phyloP scores from a whole-genome alignment of 441 rosid genomes.

The Caryocar brasiliense region DNA sequence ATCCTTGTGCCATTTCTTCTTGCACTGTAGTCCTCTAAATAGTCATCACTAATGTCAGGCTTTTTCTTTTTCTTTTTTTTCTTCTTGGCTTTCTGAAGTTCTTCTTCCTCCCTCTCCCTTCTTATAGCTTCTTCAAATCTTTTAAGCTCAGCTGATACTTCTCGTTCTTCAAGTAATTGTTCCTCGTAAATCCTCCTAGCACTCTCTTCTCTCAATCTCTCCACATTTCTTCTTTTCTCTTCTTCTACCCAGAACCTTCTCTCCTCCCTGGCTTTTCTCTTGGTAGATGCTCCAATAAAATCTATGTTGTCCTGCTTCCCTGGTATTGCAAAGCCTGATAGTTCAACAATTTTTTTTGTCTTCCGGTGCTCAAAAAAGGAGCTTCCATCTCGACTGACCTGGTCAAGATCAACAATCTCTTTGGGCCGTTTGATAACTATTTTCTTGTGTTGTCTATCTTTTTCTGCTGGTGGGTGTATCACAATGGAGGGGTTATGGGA shows the following conservation, averaged over 20 bases:
- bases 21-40: conserved; percentile 48
- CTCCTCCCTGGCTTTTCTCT: conserved; percentile 54
- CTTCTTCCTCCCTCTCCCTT: conserved; percentile 84
- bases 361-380: conserved; percentile 56
- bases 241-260: conserved; percentile 77
- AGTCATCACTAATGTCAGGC: conserved; percentile 49
- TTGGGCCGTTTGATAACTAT: conserved; percentile 69
- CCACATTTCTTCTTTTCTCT: conserved; percentile 51
- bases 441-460: conserved; percentile 67
- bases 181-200: conserved; percentile 32
- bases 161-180: conserved; percentile 47
- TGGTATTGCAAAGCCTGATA: conserved; percentile 54
- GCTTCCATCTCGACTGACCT: conserved; percentile 64
- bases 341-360: conserved; percentile 74
- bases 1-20: conserved; percentile 59
- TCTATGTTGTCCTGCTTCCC: conserved; percentile 31
- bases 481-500: conserved; percentile 31
- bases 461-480: conserved; percentile 67
- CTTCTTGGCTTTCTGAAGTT: conserved; percentile 61
- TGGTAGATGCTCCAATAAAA: conserved; percentile 36
- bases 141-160: conserved; percentile 56
- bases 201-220: conserved; percentile 42
- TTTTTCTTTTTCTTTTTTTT: conserved; percentile 68
- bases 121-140: conserved; percentile 64
- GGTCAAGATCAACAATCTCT: conserved; percentile 66